These are phyloP conservation scores for Gyrodon lividus DNA, from an alignment of 768 basidiomycete genomes.

Conservation along the genomic window DNA sequence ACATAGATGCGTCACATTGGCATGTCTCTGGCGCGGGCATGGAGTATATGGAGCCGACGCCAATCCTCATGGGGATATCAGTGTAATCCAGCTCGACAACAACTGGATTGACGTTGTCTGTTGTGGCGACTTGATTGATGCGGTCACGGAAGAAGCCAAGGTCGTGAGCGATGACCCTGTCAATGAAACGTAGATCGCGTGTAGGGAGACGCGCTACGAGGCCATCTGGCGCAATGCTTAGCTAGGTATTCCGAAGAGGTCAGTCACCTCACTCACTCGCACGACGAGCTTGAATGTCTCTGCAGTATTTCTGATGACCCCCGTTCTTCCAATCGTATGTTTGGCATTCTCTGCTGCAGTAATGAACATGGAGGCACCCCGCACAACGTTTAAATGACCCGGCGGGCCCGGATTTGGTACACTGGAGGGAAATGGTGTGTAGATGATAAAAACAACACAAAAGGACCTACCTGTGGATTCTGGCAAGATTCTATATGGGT, in stretches of 20 bases:
- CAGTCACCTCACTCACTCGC: constrained; percentile 15
- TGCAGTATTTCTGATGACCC: constrained; percentile 24
- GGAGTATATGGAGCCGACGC: constrained; percentile 16
- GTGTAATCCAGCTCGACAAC: constrained; percentile 30
- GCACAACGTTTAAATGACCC: constrained; percentile 28
- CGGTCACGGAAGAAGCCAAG: constrained; percentile 14
- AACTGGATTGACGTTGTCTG: constrained; percentile 9
- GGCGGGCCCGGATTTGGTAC: constrained; percentile 23
- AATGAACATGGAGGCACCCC: constrained; percentile 30
- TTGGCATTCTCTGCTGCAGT: constrained; percentile 32
- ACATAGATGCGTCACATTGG: constrained; percentile 19
- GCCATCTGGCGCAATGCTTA: constrained; percentile 17
- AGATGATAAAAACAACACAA: neutral
- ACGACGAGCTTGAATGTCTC: constrained; percentile 26
- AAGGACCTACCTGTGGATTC: constrained; percentile 19
- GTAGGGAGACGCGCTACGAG: constrained; percentile 19
- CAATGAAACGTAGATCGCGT: constrained; percentile 24
- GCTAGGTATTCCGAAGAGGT: neutral
- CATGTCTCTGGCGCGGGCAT: constrained; percentile 17
- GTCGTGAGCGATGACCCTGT: constrained; percentile 22
- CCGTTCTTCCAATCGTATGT: constrained; percentile 31
- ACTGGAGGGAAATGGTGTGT: constrained; percentile 14
- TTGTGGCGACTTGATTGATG: constrained; percentile 13
- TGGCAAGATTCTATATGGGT: constrained; percentile 26
- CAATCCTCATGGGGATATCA: constrained; percentile 13